Base-by-base conservation (phyloP, 305 asterid species). In the Fraxinus baroniana region DNA sequence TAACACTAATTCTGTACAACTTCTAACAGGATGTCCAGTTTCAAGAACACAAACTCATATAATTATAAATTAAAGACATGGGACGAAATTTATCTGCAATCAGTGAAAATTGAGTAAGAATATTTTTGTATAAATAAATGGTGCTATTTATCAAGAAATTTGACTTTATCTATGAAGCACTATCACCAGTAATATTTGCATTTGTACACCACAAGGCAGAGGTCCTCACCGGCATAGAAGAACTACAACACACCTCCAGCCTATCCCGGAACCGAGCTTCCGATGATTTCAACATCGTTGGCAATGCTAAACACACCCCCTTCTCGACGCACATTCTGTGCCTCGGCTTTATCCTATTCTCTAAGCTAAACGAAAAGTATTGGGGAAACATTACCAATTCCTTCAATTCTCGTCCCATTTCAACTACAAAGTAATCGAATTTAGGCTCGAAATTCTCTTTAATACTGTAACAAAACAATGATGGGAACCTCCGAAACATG, bases 281-380 rank as follows among this genome's bases (percentile, higher is more conserved):
- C 3, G 91, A 64, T 7, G 84, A 81, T 87, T 93, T 95, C 90
- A 95, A 82, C 99, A 95, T 90, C 32, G 90, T 85, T 37, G 97
- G 93, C 91, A 95, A 85, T 12, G 96, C 88, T 89, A 92, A 86
- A 87, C 89, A 94, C 66, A 91, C 90, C n/a, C 94, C 93, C 39
- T 85, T 95, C 79, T 94, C 97, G 86, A 91, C 91, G 68, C 99
- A 95, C 88, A 86, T 74, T 83, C 83, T 82, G 86, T 95, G 97
- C 87, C 99, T 89, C 28, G 90, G 92, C 77, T 94, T 94, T 7
- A 94, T 93, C 93, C 99, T 83, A 81, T 90, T 93, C 89, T 94
- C 97, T 80, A 95, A 91, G 84, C 99, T 94, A 84, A 91, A 95
- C 1, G 98, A 95, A 83, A 95, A 95, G 66, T 92, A 95, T 68